Conservation (phyloP, 805 yeast species). For the Yarrowia alimentaria region DNA sequence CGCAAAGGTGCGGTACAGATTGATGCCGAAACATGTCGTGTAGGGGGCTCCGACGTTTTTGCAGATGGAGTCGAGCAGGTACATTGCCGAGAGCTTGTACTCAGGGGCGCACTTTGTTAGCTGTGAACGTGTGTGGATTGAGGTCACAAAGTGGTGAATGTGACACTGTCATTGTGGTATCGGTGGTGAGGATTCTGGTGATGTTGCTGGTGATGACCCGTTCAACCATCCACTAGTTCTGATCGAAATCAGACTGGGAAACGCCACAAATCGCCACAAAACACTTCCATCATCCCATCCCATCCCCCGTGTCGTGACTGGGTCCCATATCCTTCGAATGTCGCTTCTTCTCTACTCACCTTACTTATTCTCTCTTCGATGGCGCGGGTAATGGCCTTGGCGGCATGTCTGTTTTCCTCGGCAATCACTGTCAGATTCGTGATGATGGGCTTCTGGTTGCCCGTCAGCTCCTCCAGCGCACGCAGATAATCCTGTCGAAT, state of each 20-base stretch:
- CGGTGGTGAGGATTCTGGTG: too few species aligned
- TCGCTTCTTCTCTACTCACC: slow-evolving; percentile 39
- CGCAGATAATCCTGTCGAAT: slow-evolving; percentile 63
- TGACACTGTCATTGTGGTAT: too few species aligned
- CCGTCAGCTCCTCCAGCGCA: slow-evolving; percentile 72
- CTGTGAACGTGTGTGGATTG: too few species aligned
- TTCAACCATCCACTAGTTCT: too few species aligned
- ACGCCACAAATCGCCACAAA: too few species aligned
- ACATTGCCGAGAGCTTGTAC: slow-evolving; percentile 80
- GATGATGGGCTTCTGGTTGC: slow-evolving; percentile 87
- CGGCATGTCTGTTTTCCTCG: slow-evolving; percentile 74
- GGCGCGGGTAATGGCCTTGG: slow-evolving; percentile 72
- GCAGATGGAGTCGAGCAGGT: slow-evolving; percentile 85
- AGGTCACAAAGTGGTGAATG: too few species aligned
- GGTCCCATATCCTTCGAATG: too few species aligned
- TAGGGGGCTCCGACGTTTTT: slow-evolving; percentile 90
- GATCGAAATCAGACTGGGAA: too few species aligned
- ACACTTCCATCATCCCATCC: too few species aligned
- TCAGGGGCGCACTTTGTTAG: slow-evolving; percentile 60
- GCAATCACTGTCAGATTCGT: slow-evolving; percentile 82
- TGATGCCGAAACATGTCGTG: slow-evolving; percentile 69
- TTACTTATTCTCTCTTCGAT: slow-evolving; percentile 70
- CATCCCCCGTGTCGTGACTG: too few species aligned
- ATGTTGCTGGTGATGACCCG: too few species aligned
- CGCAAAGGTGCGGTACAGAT: slow-evolving; percentile 66